Evolutionary conservation across 2,329 filamentous ascomycete genomes (phyloP).

Genomic region (Diaporthe ampelina): DNA sequence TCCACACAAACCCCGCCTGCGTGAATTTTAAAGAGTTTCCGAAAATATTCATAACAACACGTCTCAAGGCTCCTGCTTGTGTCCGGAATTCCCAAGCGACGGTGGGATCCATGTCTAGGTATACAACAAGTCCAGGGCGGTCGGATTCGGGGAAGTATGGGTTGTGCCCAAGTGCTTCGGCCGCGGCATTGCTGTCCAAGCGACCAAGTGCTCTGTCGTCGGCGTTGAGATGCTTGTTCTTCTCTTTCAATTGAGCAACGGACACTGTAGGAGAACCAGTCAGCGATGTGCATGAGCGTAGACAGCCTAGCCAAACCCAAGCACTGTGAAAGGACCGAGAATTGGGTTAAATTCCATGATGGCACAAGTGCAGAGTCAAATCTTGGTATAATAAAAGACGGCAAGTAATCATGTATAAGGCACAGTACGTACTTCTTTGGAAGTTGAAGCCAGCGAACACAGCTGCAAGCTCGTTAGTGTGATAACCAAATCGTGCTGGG

Average conservation of each 20-base stretch:
- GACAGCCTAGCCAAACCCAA: not conserved
- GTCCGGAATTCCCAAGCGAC: conserved; percentile 64
- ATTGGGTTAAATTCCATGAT: too few relatives aligned
- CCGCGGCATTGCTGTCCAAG: conserved; percentile 12
- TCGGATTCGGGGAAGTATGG: not conserved
- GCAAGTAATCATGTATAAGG: too few relatives aligned
- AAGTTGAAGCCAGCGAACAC: conserved; percentile 54
- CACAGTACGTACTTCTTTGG: conserved; percentile 40
- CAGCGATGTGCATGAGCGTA: not conserved
- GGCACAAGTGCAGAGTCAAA: too few relatives aligned
- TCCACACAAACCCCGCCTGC: conserved; percentile 45
- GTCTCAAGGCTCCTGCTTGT: conserved; percentile 62
- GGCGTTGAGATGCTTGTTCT: not conserved
- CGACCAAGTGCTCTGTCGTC: conserved; percentile 14
- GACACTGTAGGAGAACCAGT: not conserved
- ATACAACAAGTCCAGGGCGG: conserved; percentile 49
- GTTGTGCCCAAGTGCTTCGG: conserved; percentile 26
- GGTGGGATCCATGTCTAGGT: conserved; percentile 59
- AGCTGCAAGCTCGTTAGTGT: not conserved
- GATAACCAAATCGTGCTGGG: too few relatives aligned
- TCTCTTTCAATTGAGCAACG: conserved; percentile 24
- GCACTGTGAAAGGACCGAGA: not conserved
- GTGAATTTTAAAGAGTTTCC: conserved; percentile 69
- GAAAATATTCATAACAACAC: conserved; percentile 69
- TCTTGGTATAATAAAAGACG: too few relatives aligned